Percentiles rank a stretch among this genome's conserved stretches.
phyloP scores from a whole-genome alignment of 1,284 basidiomycete species.

The Apiotrichum gamsii region DNA sequence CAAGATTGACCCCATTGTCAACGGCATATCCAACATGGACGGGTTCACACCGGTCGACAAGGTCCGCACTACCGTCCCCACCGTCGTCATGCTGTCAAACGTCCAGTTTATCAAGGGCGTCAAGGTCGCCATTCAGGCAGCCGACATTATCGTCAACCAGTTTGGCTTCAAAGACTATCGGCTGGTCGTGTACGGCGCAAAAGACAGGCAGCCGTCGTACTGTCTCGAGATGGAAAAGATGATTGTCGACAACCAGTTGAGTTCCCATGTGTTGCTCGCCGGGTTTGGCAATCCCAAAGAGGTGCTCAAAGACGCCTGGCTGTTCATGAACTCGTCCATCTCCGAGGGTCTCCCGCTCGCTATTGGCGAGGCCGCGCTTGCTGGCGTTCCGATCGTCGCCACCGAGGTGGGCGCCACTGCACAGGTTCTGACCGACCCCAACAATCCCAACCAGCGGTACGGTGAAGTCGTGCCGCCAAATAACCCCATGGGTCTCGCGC shows the following conservation, averaged over 20 bases:
- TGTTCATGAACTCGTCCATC: conserved; percentile 15
- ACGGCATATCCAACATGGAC: conserved; percentile 16
- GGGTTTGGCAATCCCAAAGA: conserved; percentile 12
- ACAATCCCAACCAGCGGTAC: conserved; percentile 4
- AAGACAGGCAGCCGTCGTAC: conserved; percentile 14
- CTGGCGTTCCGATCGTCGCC: conserved; percentile 16
- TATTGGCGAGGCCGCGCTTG: conserved; percentile 11
- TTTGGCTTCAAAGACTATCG: conserved; percentile 15
- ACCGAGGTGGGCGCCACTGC: conserved; percentile 13
- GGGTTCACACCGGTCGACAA: conserved; percentile 10
- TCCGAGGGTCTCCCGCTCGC: conserved; percentile 13
- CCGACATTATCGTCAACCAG: conserved; percentile 15
- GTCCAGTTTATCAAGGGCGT: conserved; percentile 16
- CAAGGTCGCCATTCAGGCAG: conserved; percentile 14
- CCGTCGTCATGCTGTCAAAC: conserved; percentile 16
- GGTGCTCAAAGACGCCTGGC: conserved; percentile 15
- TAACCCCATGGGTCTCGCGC: conserved; percentile 7
- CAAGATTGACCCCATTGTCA: conserved; percentile 16
- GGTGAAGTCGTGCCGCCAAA: conserved; percentile 13
- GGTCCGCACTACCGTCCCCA: conserved; percentile 7
- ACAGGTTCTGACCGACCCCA: conserved; percentile 12
- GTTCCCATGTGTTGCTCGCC: conserved; percentile 6
- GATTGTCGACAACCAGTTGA: conserved; percentile 9
- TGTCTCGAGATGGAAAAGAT: conserved; percentile 14
- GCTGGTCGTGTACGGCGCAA: conserved; percentile 14